Percentiles rank a stretch among this genome's conserved stretches.
These are phyloP conservation scores for Voacanga thouarsii DNA, from an alignment of 257 asterid genomes.

Conservation along the genomic window DNA sequence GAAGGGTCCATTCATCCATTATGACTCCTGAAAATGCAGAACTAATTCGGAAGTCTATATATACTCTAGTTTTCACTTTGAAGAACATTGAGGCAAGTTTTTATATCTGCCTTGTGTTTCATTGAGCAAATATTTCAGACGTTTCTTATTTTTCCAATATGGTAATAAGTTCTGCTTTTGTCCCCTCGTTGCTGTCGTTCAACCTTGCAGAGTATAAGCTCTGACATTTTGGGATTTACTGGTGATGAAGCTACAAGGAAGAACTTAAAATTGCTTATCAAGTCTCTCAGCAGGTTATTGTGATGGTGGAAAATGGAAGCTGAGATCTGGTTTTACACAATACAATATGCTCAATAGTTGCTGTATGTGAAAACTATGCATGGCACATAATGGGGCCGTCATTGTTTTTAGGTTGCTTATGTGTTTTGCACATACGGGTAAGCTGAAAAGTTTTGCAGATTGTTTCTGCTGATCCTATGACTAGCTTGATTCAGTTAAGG, in stretches of 20 bases:
- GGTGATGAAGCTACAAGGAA: slow-evolving; percentile 89
- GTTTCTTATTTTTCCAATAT: not conserved
- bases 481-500: not conserved
- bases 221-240: slow-evolving; percentile 78
- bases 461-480: not conserved
- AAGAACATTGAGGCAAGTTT: slow-evolving; percentile 79
- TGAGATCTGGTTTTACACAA: not conserved
- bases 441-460: slow-evolving; percentile 10
- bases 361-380: too few species aligned
- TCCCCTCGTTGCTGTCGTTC: slow-evolving; percentile 9
- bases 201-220: slow-evolving; percentile 73
- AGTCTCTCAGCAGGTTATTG: slow-evolving; percentile 84
- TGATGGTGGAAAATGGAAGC: slow-evolving; percentile 25
- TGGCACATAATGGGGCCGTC: not conserved
- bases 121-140: slow-evolving; percentile 8
- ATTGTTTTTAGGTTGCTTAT: not conserved
- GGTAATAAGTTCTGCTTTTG: not conserved
- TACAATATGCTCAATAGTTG: not conserved
- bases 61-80: slow-evolving; percentile 79
- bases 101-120: slow-evolving; percentile 4
- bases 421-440: not conserved
- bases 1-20: slow-evolving; percentile 71
- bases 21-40: slow-evolving; percentile 93
- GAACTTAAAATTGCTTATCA: slow-evolving; percentile 77
- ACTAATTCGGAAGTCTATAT: slow-evolving; percentile 78